phyloP scores from a whole-genome alignment of 1,284 basidiomycete species.

The Sanghuangporus weigelae region DNA sequence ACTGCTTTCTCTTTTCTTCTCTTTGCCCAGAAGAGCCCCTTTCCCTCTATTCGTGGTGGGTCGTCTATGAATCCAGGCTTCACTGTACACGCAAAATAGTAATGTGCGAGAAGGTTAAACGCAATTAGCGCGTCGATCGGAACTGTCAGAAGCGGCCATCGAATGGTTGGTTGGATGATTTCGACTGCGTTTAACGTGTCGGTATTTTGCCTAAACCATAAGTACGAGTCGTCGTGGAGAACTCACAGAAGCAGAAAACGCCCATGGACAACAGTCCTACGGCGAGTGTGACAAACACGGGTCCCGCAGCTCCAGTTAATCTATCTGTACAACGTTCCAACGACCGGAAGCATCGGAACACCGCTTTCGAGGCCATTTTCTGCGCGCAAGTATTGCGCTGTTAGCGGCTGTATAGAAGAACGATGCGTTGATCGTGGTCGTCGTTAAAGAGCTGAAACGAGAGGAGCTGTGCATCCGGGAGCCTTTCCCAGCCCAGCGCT shows the following conservation, averaged over 20 bases:
- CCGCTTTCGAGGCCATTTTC: constrained; percentile 45
- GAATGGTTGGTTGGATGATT: constrained; percentile 56
- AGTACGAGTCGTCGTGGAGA: not conserved
- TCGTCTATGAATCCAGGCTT: constrained; percentile 69
- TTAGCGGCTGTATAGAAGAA: not conserved
- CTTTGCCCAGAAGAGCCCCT: constrained; percentile 51
- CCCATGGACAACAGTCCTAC: constrained; percentile 66
- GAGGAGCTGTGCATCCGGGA: not conserved
- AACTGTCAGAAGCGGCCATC: constrained; percentile 49
- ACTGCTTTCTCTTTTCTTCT: constrained; percentile 28
- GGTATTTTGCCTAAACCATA: not conserved
- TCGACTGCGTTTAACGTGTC: constrained; percentile 49
- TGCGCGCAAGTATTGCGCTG: constrained; percentile 23
- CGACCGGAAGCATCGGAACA: constrained; percentile 83
- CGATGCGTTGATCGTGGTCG: not conserved
- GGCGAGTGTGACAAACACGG: constrained; percentile 81
- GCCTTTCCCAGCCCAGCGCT: not conserved
- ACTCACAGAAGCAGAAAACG: constrained; percentile 78
- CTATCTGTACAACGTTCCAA: constrained; percentile 76
- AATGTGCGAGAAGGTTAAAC: constrained; percentile 75
- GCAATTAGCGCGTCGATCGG: constrained; percentile 72
- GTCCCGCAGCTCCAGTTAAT: constrained; percentile 86
- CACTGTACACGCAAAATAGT: constrained; percentile 79
- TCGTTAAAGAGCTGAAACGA: not conserved
- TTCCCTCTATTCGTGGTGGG: constrained; percentile 35